A percentile compares a stretch with the other conserved stretches of the same genome.
phyloP scores from a whole-genome alignment of 345 rosid genomes.

The Tarenaya hassleriana region DNA sequence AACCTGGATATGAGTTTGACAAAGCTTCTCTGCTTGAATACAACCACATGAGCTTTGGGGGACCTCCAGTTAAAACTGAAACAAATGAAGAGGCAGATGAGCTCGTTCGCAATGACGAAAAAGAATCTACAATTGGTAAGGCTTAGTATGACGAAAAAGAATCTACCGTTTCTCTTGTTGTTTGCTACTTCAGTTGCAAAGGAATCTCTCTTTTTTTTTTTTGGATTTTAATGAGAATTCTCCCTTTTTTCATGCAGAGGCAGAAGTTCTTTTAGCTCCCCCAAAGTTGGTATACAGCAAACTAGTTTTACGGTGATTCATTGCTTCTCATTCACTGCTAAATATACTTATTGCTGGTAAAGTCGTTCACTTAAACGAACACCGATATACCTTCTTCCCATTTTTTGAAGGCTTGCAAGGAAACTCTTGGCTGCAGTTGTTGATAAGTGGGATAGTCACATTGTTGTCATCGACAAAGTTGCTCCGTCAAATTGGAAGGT shows the following conservation, averaged over 20 bases:
- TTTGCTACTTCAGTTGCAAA: constrained; percentile 10
- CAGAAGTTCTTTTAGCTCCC: constrained; percentile 95
- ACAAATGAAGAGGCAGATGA: constrained; percentile 77
- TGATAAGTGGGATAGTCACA: constrained; percentile 83
- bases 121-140: constrained; percentile 73
- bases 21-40: constrained; percentile 60
- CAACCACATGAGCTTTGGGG: constrained; percentile 96
- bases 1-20: constrained; percentile 81
- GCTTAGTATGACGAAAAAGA: neutral
- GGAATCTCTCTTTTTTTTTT: constrained; percentile 10
- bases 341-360: neutral
- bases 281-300: constrained; percentile 96
- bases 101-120: constrained; percentile 53
- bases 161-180: neutral
- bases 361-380: constrained; percentile 8
- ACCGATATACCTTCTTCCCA: neutral
- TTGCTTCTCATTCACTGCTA: neutral
- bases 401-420: constrained; percentile 68
- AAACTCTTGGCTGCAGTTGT: constrained; percentile 82
- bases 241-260: constrained; percentile 45
- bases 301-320: constrained; percentile 68
- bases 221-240: neutral
- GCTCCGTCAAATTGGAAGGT: constrained; percentile 94
- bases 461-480: constrained; percentile 59
- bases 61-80: constrained; percentile 71